A percentile compares a stretch with the other conserved stretches of the same genome.
phyloP scores from a whole-genome alignment of 768 basidiomycete species.

The Hortiboletus campestris region DNA sequence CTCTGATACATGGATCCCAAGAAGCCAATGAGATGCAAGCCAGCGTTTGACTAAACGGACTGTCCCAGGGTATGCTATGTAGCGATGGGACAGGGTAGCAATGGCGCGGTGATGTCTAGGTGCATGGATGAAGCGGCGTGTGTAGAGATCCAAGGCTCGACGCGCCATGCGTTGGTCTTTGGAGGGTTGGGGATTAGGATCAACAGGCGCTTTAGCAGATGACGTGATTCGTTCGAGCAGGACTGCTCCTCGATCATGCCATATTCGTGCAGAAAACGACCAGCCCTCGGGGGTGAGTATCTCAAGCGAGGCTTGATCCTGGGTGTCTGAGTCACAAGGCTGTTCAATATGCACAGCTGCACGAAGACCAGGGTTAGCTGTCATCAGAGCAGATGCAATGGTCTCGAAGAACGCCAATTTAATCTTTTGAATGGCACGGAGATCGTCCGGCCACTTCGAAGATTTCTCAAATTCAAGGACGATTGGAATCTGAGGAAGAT shows the following conservation, averaged over 20 bases:
- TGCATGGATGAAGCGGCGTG: constrained; percentile 70
- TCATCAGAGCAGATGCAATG: constrained; percentile 65
- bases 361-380: constrained; percentile 45
- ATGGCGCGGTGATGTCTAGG: constrained; percentile 87
- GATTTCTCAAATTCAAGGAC: constrained; percentile 91
- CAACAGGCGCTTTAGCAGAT: constrained; percentile 31
- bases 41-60: constrained; percentile 90
- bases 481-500: constrained; percentile 67
- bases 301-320: constrained; percentile 73
- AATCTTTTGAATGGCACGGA: constrained; percentile 88
- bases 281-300: constrained; percentile 79
- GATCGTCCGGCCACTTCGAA: constrained; percentile 91
- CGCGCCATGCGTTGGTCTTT: constrained; percentile 54
- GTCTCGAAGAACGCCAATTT: constrained; percentile 91
- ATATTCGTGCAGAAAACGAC: constrained; percentile 82
- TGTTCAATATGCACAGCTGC: constrained; percentile 61
- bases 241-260: constrained; percentile 81
- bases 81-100: constrained; percentile 74
- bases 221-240: constrained; percentile 70
- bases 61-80: constrained; percentile 77
- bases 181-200: constrained; percentile 8
- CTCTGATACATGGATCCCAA: constrained; percentile 66
- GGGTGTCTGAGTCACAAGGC: constrained; percentile 49
- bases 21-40: constrained; percentile 87
- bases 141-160: constrained; percentile 58